These are phyloP conservation scores for Venturia nashicola DNA, from an alignment of 2,329 filamentous ascomycete species.

Conservation along the genomic window DNA sequence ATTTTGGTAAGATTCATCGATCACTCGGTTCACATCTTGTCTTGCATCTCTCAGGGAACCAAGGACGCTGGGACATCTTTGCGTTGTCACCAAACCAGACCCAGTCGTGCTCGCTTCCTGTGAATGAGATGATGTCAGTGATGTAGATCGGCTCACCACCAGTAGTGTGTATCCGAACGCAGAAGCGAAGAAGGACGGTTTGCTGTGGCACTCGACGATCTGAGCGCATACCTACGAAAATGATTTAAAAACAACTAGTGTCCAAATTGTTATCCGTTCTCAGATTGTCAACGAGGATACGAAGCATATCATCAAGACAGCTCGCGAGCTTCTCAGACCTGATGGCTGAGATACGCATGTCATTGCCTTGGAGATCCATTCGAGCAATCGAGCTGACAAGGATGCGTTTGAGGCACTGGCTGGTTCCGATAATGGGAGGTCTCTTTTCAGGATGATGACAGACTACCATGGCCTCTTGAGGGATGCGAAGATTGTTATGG, in stretches of 20 bases:
- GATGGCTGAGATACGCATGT: not conserved
- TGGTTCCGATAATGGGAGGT: not conserved
- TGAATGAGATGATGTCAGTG: not conserved
- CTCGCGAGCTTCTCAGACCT: not conserved
- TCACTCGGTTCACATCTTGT: too few species aligned
- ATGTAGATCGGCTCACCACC: not conserved
- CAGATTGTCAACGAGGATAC: not conserved
- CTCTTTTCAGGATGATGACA: not conserved
- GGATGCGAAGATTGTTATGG: not conserved
- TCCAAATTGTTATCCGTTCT: not conserved
- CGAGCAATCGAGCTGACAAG: not conserved
- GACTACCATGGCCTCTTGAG: not conserved
- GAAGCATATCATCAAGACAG: not conserved
- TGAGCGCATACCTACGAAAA: not conserved
- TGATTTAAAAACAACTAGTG: not conserved
- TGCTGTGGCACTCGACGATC: not conserved
- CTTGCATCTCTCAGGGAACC: not conserved
- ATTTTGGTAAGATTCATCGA: too few species aligned
- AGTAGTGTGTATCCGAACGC: not conserved
- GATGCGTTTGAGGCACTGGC: not conserved
- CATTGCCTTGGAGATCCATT: not conserved
- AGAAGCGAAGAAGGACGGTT: not conserved
- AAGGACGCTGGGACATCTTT: not conserved
- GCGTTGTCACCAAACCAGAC: not conserved
- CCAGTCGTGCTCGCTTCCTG: not conserved